Percentiles rank a stretch among this genome's conserved stretches.
These are phyloP conservation scores for Phytophthora capsici DNA, from an alignment of 352 stramenopile species.

Conservation along the genomic window DNA sequence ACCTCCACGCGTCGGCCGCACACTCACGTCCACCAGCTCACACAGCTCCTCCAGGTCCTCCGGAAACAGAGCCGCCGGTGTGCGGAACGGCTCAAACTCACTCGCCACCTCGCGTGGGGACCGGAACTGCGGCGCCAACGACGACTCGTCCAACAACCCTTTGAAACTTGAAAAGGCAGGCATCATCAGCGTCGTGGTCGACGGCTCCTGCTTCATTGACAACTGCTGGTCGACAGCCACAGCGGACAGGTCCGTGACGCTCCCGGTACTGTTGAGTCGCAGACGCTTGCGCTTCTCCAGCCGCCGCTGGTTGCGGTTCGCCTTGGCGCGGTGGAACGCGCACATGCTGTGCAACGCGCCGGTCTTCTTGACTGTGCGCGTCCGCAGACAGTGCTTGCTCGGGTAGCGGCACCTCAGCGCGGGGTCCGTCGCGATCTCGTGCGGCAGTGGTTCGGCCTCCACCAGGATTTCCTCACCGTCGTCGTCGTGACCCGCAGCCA, in stretches of 20 bases:
- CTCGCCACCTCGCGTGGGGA: conserved; percentile 34
- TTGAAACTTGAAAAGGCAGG: conserved; percentile 8
- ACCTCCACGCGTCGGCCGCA: conserved; percentile 6
- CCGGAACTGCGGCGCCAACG: conserved; percentile 1
- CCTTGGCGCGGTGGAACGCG: conserved; percentile 61
- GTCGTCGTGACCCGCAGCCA: conserved; percentile 28
- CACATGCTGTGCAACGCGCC: conserved; percentile 67
- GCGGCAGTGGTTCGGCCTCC: conserved; percentile 42
- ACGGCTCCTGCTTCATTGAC: conserved; percentile 12
- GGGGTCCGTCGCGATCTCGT: conserved; percentile 45
- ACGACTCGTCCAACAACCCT: conserved; percentile 4
- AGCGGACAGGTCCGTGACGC: not conserved
- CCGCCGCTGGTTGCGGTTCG: conserved; percentile 64
- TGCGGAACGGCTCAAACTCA: conserved; percentile 44
- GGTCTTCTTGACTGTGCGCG: conserved; percentile 67
- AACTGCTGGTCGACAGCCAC: not conserved
- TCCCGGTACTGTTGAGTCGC: conserved; percentile 17
- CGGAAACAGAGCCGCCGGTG: conserved; percentile 38
- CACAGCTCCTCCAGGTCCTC: conserved; percentile 50
- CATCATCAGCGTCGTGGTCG: conserved; percentile 9
- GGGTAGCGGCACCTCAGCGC: conserved; percentile 56
- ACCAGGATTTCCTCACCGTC: conserved; percentile 43
- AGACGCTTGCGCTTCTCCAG: conserved; percentile 50
- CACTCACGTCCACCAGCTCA: conserved; percentile 40
- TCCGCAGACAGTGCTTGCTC: conserved; percentile 60